These are phyloP conservation scores for Eragrostis curvula DNA, from an alignment of 176 grass and related monocot genomes.

Conservation along the genomic window DNA sequence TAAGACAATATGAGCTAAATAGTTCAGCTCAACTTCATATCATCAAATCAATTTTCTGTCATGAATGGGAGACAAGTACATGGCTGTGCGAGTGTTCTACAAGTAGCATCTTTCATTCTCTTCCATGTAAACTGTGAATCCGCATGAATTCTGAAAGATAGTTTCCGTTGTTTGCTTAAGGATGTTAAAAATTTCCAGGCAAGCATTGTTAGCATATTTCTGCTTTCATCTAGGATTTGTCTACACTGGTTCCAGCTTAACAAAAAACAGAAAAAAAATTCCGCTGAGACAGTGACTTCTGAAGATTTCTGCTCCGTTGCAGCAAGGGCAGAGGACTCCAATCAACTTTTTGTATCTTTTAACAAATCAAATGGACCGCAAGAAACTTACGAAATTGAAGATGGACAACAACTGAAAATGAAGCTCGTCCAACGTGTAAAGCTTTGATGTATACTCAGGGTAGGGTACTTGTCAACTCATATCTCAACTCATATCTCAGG, in stretches of 20 bases:
- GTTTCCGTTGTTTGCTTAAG: neutral
- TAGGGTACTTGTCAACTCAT: neutral
- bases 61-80: neutral
- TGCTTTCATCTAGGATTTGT: neutral
- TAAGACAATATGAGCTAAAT: too few relatives aligned
- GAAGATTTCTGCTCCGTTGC: neutral
- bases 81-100: neutral
- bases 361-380: neutral
- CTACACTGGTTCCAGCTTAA: neutral
- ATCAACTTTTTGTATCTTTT: neutral
- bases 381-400: neutral
- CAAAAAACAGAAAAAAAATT: neutral
- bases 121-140: neutral
- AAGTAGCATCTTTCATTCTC: neutral
- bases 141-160: neutral
- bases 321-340: neutral
- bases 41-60: neutral
- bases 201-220: neutral
- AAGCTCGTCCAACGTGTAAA: neutral
- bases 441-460: constrained; percentile 8
- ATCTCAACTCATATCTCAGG: neutral
- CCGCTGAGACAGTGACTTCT: neutral
- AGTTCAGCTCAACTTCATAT: neutral
- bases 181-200: neutral
- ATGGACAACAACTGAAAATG: neutral